Evolutionary conservation across 164 flowering plant species (phyloP).

Genomic region (Litsea cubeba): DNA sequence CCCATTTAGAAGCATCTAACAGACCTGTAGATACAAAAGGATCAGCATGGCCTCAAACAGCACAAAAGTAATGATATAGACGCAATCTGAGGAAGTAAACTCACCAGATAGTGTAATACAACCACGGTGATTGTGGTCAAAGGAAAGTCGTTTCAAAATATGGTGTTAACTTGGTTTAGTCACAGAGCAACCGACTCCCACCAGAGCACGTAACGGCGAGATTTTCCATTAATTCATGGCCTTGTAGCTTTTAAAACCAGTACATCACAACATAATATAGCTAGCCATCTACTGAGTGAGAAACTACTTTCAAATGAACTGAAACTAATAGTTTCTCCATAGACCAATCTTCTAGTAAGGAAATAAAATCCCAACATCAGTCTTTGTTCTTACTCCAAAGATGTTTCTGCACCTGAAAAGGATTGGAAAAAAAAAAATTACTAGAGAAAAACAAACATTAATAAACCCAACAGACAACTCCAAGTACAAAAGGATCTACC

Average conservation of each 20-base stretch:
- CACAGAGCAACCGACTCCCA: not conserved
- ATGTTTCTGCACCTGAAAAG: not conserved
- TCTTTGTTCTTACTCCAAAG: not conserved
- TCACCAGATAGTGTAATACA: not conserved
- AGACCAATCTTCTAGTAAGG: not conserved
- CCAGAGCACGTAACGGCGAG: not conserved
- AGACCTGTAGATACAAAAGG: slow-evolving; percentile 7
- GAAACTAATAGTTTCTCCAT: not conserved
- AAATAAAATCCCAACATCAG: not conserved
- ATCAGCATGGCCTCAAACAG: not conserved
- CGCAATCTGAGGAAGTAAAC: not conserved
- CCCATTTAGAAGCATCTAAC: not conserved
- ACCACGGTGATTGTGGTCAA: not conserved
- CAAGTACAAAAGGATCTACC: not conserved
- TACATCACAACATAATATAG: not conserved
- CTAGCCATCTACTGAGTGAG: not conserved
- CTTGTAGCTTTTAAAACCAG: not conserved
- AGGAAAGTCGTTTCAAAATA: not conserved
- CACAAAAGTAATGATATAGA: not conserved
- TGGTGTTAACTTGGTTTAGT: not conserved
- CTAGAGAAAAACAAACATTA: not conserved
- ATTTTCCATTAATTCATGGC: not conserved
- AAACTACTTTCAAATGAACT: too few relatives aligned
- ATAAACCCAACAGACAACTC: not conserved
- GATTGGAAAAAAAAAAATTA: not conserved